phyloP scores from a whole-genome alignment of 805 yeast genomes.

The Helenozyma rhizophorensis region DNA sequence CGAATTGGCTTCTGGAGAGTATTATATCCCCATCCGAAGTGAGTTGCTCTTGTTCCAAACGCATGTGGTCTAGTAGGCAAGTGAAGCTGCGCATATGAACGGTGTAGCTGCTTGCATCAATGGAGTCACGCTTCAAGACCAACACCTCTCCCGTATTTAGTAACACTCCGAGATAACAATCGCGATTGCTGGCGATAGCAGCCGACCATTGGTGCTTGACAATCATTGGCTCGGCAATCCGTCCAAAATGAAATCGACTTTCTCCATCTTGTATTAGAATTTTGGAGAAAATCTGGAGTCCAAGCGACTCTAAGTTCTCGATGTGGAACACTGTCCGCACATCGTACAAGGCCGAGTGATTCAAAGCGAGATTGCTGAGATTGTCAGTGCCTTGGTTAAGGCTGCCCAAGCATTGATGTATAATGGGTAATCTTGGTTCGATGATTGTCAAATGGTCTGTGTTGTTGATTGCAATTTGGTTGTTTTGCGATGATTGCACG shows the following conservation, averaged over 20 bases:
- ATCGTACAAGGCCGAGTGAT: slow-evolving; percentile 24
- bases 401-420: slow-evolving; percentile 21
- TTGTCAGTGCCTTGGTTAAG: background rate
- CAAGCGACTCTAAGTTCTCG: slow-evolving; percentile 24
- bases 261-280: slow-evolving; percentile 23
- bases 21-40: slow-evolving; percentile 17
- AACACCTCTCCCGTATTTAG: slow-evolving; percentile 37
- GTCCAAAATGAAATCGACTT: slow-evolving; percentile 25
- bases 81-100: slow-evolving; percentile 26
- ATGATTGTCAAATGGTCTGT: slow-evolving; percentile 29
- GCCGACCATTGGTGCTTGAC: slow-evolving; percentile 34
- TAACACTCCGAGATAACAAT: slow-evolving; percentile 29
- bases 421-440: slow-evolving; percentile 36
- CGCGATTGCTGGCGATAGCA: slow-evolving; percentile 18
- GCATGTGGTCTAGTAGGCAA: slow-evolving; percentile 19
- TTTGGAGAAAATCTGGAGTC: slow-evolving; percentile 26
- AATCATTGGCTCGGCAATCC: slow-evolving; percentile 30
- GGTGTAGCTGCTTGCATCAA: slow-evolving; percentile 19
- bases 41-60: slow-evolving; percentile 13
- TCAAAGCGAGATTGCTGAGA: slow-evolving; percentile 8
- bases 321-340: slow-evolving; percentile 21
- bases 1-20: slow-evolving; percentile 18
- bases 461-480: slow-evolving; percentile 33
- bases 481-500: slow-evolving; percentile 31
- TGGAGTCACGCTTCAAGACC: slow-evolving; percentile 24